phyloP scores from a whole-genome alignment of 2,329 filamentous ascomycete genomes.

The Aspergillus sp. region DNA sequence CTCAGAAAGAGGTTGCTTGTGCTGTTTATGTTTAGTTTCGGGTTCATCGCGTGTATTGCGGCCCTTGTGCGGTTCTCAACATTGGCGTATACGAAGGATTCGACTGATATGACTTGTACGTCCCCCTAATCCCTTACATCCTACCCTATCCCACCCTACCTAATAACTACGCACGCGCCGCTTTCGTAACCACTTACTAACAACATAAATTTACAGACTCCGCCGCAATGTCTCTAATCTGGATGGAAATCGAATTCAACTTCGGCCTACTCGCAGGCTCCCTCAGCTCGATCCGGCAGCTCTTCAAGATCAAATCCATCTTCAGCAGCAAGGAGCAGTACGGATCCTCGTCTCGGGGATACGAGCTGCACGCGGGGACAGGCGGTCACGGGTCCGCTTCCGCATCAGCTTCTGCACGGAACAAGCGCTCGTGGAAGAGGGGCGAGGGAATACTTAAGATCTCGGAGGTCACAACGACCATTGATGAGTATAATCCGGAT shows the following conservation, averaged over 20 bases:
- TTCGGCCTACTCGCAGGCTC: slow-evolving; percentile 16
- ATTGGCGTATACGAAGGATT: not conserved
- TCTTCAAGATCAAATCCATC: not conserved
- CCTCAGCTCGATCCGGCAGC: slow-evolving; percentile 8
- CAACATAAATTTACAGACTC: not conserved
- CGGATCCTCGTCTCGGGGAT: not conserved
- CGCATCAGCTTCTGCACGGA: not conserved
- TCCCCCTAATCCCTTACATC: not conserved
- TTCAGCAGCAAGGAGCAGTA: slow-evolving; percentile 1
- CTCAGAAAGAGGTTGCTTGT: slow-evolving; percentile 8
- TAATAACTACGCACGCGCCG: too few relatives aligned
- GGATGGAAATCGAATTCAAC: slow-evolving; percentile 20
- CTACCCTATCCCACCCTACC: not conserved
- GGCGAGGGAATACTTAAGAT: slow-evolving; percentile 11
- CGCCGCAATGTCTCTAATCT: slow-evolving; percentile 14
- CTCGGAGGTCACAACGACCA: slow-evolving; percentile 10
- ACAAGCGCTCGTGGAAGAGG: slow-evolving; percentile 1
- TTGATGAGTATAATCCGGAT: slow-evolving; percentile 3
- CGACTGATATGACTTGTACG: not conserved
- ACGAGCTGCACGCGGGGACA: not conserved
- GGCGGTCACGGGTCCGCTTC: not conserved
- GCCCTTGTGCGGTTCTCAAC: slow-evolving; percentile 15
- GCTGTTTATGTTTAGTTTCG: slow-evolving; percentile 10
- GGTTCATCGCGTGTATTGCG: slow-evolving; percentile 14
- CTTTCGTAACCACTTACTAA: not conserved